Conservation (phyloP, 2,329 filamentous ascomycete genomes). For the Erysiphe neolycopersici region DNA sequence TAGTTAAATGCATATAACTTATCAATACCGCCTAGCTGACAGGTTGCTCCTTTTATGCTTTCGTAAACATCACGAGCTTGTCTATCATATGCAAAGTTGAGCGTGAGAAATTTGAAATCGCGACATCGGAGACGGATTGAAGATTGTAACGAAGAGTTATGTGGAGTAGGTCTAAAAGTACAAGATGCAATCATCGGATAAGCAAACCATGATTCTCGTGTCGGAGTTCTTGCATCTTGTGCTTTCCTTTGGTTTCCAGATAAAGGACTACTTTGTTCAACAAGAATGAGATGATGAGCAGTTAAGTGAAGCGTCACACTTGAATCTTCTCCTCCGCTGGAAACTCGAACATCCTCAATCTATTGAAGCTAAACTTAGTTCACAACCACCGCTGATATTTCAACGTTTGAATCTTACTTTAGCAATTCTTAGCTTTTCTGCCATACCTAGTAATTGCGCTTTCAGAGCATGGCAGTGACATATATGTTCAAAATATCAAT, state of each 20-base stretch:
- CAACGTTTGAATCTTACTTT: constrained; percentile 14
- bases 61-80: constrained; percentile 69
- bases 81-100: constrained; percentile 55
- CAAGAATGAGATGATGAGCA: constrained; percentile 28
- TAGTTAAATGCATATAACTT: constrained; percentile 83
- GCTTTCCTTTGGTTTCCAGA: constrained; percentile 12
- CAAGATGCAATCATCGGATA: constrained; percentile 78
- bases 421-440: constrained; percentile 20
- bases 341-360: constrained; percentile 35
- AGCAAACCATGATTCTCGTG: constrained; percentile 69
- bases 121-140: constrained; percentile 71
- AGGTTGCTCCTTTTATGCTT: constrained; percentile 55
- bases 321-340: constrained; percentile 28
- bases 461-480: neutral
- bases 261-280: constrained; percentile 13
- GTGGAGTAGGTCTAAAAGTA: constrained; percentile 46
- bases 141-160: constrained; percentile 41
- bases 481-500: too few relatives aligned
- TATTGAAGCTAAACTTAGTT: constrained; percentile 9
- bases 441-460: constrained; percentile 5
- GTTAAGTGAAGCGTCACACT: constrained; percentile 31
- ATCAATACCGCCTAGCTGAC: constrained; percentile 57
- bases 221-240: constrained; percentile 17
- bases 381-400: neutral
- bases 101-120: constrained; percentile 81